These are phyloP conservation scores for Leptosphaerulina australis DNA, from an alignment of 2,329 filamentous ascomycete genomes.

Conservation along the genomic window DNA sequence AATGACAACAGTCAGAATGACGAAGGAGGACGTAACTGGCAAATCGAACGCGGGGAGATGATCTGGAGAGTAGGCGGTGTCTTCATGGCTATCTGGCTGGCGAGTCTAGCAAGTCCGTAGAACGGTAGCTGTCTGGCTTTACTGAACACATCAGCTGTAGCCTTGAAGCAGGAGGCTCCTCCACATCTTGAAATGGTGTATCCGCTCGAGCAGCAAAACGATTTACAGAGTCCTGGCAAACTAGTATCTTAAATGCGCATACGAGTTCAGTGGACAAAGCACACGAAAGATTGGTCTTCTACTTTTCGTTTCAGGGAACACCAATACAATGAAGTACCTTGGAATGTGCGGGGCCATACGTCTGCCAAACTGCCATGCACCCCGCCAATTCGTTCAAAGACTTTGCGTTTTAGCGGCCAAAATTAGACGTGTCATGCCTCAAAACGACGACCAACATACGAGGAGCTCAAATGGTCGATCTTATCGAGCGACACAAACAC, in stretches of 20 bases:
- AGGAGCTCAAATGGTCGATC: neutral
- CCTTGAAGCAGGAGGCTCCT: neutral
- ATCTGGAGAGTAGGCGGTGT: slow-evolving; percentile 1
- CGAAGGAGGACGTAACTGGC: neutral
- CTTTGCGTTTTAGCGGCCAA: too few relatives aligned
- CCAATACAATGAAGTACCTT: too few relatives aligned
- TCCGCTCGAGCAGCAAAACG: slow-evolving; percentile 1
- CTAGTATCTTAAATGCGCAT: neutral
- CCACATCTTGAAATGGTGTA: neutral
- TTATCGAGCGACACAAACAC: neutral
- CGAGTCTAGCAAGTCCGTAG: neutral
- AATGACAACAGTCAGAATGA: neutral
- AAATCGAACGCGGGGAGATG: neutral
- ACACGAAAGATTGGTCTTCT: neutral
- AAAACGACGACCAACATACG: neutral
- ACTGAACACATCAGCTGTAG: neutral
- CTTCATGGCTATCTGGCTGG: slow-evolving; percentile 1
- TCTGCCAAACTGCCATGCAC: slow-evolving; percentile 5
- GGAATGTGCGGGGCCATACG: neutral
- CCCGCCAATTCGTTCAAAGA: neutral
- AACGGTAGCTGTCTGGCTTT: neutral
- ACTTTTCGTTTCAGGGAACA: too few relatives aligned
- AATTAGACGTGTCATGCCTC: neutral
- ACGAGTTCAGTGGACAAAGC: neutral
- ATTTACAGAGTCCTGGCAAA: neutral